Evolutionary conservation across 2,329 filamentous ascomycete species (phyloP).

Genomic region (Paraphaeosphaeria minitans): DNA sequence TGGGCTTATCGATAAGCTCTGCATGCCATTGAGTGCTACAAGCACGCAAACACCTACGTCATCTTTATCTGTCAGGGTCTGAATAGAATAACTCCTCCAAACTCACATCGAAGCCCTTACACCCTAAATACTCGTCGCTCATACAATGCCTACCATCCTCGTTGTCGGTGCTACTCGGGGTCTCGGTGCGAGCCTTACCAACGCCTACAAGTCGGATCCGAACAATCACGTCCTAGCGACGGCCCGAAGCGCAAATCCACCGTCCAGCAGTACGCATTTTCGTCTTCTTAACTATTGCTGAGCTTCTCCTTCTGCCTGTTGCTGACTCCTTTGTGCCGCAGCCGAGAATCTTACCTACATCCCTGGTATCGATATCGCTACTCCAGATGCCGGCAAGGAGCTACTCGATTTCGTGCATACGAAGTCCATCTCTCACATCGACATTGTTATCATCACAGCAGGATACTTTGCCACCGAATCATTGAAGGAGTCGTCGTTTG

Average conservation of each 20-base stretch:
- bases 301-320: neutral
- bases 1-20: slow-evolving; percentile 5
- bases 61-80: neutral
- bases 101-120: neutral
- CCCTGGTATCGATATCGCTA: slow-evolving; percentile 60
- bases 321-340: slow-evolving; percentile 9
- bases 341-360: slow-evolving; percentile 60
- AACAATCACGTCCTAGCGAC: slow-evolving; percentile 64
- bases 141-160: slow-evolving; percentile 54
- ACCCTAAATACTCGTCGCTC: neutral
- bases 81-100: neutral
- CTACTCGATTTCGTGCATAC: slow-evolving; percentile 55
- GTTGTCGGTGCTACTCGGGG: slow-evolving; percentile 72
- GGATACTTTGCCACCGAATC: slow-evolving; percentile 72
- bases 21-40: neutral
- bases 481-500: slow-evolving; percentile 67
- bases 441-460: slow-evolving; percentile 67
- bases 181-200: slow-evolving; percentile 66
- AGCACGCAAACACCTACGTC: slow-evolving; percentile 5
- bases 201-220: slow-evolving; percentile 57
- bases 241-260: slow-evolving; percentile 55
- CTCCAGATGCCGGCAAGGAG: slow-evolving; percentile 35
- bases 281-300: neutral
- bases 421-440: slow-evolving; percentile 47
- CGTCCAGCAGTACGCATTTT: slow-evolving; percentile 40